Base-by-base conservation (phyloP, 2,329 filamentous ascomycete genomes). In the Lecanicillium sp. region DNA sequence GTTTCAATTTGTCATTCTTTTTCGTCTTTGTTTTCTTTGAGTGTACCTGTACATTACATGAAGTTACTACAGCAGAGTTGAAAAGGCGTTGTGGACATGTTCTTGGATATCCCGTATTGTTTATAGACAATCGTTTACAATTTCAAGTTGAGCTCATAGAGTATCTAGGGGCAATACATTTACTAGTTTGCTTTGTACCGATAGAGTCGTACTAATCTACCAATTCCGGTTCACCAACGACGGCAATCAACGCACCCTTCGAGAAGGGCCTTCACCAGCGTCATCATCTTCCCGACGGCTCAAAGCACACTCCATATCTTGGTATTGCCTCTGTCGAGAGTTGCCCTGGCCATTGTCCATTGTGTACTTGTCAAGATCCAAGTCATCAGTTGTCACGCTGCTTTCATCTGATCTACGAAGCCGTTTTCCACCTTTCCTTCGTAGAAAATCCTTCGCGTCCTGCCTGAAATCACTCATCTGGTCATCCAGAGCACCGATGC, bases 401-500 rank as follows among this genome's bases (percentile, higher is more conserved):
- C 37, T 39, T 30, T 43, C 41, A 11, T 58, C 56, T 15, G 56
- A 59, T 22, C 49, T 51, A 19, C 49, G 50, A 5, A 49, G 28
- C 10, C 43, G 47, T 33, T 50, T 46, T 12, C 46, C 42, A 13
- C 47, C 46, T 15, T 43, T 53, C 40, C 48, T 49, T 27, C 44
- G 52, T 11, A 51, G 42, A 28, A 51, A 46, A 4, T 55, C 56
- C 22, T 58, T 54, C 14, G 55, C 54, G 20, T 58, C 56, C 20
- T 49, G 54, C 29, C 53, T 54, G 33, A 65, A 51, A 30, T 58
- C 56, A 33, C 56, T 54, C 43, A 64, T 47, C 27, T 63, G 58
- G 33, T 60, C 57, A 13, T 63, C 59, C 4, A 65, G 41, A 3
- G 62, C 60, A 28, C 55, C 59, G 3, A 64, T 37, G 0, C 60